phyloP scores from a whole-genome alignment of 306 rosid species.

The Echinosophora koreensis region DNA sequence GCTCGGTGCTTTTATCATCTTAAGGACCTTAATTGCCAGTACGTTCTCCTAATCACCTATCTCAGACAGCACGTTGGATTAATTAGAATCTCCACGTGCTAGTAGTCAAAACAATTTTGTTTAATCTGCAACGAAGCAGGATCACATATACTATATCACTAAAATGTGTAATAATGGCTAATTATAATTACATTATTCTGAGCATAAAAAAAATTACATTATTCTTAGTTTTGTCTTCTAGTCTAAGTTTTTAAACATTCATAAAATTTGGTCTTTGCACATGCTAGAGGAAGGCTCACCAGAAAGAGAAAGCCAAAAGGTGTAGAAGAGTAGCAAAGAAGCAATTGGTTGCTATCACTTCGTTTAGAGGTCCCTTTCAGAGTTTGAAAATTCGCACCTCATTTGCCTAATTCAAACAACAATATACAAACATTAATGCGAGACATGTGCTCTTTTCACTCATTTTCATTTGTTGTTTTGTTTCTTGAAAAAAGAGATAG shows the following conservation, averaged over 20 bases:
- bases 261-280: neutral
- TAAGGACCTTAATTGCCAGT: neutral
- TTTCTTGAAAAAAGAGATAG: neutral
- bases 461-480: neutral
- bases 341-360: conserved; percentile 31
- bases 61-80: neutral
- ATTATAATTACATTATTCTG: neutral
- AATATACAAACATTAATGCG: neutral
- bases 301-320: conserved; percentile 4
- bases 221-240: conserved; percentile 8
- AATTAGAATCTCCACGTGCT: neutral
- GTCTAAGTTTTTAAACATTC: conserved; percentile 1
- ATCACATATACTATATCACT: neutral
- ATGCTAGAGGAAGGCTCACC: neutral
- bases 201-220: neutral
- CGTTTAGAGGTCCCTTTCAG: neutral
- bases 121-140: neutral
- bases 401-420: neutral
- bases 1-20: neutral
- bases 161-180: conserved; percentile 3
- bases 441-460: neutral
- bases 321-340: neutral
- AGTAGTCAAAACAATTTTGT: neutral
- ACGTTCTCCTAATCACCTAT: neutral
- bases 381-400: neutral